These are phyloP conservation scores for Marasmius oreades DNA, from an alignment of 1,284 basidiomycete genomes.

Conservation along the genomic window DNA sequence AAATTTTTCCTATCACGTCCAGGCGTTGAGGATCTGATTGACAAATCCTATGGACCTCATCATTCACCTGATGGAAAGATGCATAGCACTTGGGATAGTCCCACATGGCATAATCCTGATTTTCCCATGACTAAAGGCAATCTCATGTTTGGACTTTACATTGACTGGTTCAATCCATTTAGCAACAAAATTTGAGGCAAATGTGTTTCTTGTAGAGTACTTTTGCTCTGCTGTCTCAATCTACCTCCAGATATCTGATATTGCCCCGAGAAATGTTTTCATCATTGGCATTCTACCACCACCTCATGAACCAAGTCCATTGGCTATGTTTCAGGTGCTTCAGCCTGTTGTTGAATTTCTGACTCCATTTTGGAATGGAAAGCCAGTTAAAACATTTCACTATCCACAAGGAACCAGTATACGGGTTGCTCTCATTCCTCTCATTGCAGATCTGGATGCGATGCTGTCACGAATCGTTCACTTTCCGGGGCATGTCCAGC, in stretches of 20 bases:
- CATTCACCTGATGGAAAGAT: slow-evolving; percentile 9
- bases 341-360: slow-evolving; percentile 12
- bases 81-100: slow-evolving; percentile 18
- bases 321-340: slow-evolving; percentile 13
- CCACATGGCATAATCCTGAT: slow-evolving; percentile 14
- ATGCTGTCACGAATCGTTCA: too few relatives aligned
- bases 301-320: slow-evolving; percentile 10
- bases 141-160: slow-evolving; percentile 19
- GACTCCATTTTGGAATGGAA: not conserved
- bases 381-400: not conserved
- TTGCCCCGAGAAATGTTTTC: slow-evolving; percentile 14
- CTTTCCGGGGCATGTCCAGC: too few relatives aligned
- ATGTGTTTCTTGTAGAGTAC: slow-evolving; percentile 12
- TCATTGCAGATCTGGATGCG: slow-evolving; percentile 17
- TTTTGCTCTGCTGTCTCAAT: slow-evolving; percentile 17
- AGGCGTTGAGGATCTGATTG: slow-evolving; percentile 12
- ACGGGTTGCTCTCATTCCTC: slow-evolving; percentile 10
- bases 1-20: slow-evolving; percentile 13
- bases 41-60: too few relatives aligned
- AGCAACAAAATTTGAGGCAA: too few relatives aligned
- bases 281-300: slow-evolving; percentile 17
- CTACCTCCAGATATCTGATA: slow-evolving; percentile 10
- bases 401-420: not conserved
- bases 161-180: slow-evolving; percentile 25
- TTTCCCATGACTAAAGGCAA: slow-evolving; percentile 13